phyloP scores from a whole-genome alignment of 805 yeast genomes.

The Suhomyces emberorum region DNA sequence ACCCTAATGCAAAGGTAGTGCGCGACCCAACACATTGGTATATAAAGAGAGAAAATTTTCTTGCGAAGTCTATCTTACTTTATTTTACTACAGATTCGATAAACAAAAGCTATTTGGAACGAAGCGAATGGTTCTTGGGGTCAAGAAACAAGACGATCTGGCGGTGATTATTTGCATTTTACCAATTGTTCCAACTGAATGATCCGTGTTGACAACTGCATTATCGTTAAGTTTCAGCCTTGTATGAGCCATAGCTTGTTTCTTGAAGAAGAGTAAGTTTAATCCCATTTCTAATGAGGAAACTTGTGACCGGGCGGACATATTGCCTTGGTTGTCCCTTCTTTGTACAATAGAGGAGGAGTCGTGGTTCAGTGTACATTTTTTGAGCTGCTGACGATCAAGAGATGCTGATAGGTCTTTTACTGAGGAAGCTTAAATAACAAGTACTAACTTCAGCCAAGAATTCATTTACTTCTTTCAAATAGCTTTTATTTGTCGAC shows the following conservation, averaged over 20 bases:
- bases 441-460: no score
- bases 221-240: conserved; percentile 63
- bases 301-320: conserved; percentile 53
- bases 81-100: conserved; percentile 6
- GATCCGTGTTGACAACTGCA: conserved; percentile 50
- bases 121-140: conserved; percentile 3
- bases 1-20: conserved; percentile 11
- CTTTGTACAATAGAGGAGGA: conserved; percentile 45
- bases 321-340: conserved; percentile 36
- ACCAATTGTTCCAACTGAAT: conserved; percentile 65
- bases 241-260: conserved; percentile 44
- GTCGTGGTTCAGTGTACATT: conserved; percentile 54
- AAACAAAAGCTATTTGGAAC: conserved; percentile 8
- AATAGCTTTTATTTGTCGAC: conserved; percentile 8
- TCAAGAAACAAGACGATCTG: conserved; percentile 6
- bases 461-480: conserved; percentile 20
- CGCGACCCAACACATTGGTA: conserved; percentile 3
- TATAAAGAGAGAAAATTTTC: conserved; percentile 6
- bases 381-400: conserved; percentile 41
- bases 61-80: no score
- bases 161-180: conserved; percentile 49
- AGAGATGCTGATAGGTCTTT: conserved; percentile 54
- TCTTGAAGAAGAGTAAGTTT: conserved; percentile 14
- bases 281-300: conserved; percentile 31
- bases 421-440: conserved; percentile 16